A percentile compares a stretch with the other conserved stretches of the same genome.
Conservation (phyloP, 345 rosid species). For the Reutealis trisperma region DNA sequence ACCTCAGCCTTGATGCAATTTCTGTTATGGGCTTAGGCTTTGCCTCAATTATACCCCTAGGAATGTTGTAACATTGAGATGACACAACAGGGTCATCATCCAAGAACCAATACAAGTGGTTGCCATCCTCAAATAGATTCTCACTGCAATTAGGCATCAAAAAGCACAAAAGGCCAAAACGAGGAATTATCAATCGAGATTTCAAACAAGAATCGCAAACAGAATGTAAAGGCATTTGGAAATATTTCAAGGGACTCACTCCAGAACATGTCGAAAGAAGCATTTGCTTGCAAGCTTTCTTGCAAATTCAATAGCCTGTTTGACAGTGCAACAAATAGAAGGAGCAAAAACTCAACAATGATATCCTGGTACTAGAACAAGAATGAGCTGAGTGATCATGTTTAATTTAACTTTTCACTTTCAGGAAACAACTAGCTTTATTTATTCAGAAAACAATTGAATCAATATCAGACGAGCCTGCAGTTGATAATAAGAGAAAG, state of each 20-base stretch:
- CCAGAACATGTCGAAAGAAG: constrained; percentile 71
- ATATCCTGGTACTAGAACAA: neutral
- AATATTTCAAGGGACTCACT: constrained; percentile 49
- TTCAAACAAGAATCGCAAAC: constrained; percentile 10
- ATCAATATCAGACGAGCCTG: neutral
- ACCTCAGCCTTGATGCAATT: constrained; percentile 68
- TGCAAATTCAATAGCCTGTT: constrained; percentile 78
- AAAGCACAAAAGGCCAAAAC: neutral
- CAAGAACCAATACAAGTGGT: constrained; percentile 75
- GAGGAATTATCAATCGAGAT: neutral
- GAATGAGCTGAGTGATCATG: neutral
- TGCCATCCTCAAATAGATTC: constrained; percentile 82
- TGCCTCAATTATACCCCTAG: constrained; percentile 69
- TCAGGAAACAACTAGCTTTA: neutral
- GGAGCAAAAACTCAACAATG: neutral
- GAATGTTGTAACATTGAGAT: constrained; percentile 78
- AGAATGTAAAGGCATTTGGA: neutral
- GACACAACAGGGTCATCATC: constrained; percentile 74
- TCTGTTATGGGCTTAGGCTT: constrained; percentile 72
- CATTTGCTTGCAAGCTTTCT: constrained; percentile 72
- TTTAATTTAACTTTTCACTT: neutral
- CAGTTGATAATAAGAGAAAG: neutral
- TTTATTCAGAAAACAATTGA: neutral
- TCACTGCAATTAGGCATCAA: constrained; percentile 48
- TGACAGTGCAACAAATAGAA: constrained; percentile 14